Conservation (phyloP, 1,284 basidiomycete species). For the Abortiporus biennis region DNA sequence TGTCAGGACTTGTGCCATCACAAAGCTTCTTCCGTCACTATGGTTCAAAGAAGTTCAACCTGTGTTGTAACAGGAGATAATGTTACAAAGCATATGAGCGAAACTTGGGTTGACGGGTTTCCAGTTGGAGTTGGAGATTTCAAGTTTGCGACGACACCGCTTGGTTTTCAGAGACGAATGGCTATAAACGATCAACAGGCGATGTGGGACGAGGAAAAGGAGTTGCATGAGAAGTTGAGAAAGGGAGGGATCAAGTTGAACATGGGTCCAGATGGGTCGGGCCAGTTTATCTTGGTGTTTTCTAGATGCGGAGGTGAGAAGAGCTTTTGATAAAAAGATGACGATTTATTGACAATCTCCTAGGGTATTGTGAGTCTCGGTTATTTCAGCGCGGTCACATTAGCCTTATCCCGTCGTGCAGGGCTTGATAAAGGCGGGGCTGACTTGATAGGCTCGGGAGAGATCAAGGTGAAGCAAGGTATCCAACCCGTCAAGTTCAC, state of each 20-base stretch:
- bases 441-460: constrained; percentile 52
- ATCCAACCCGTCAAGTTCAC: constrained; percentile 45
- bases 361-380: constrained; percentile 24
- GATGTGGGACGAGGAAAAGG: constrained; percentile 28
- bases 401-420: no score
- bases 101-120: constrained; percentile 33
- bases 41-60: constrained; percentile 26
- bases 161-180: constrained; percentile 30
- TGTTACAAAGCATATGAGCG: constrained; percentile 18
- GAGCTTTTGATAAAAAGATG: constrained; percentile 25
- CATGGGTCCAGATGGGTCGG: constrained; percentile 49
- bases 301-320: constrained; percentile 33
- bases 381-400: no score
- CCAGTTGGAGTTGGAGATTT: constrained; percentile 41
- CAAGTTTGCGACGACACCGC: constrained; percentile 32
- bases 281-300: constrained; percentile 35
- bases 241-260: constrained; percentile 54
- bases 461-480: constrained; percentile 69
- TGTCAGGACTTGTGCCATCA: constrained; percentile 36
- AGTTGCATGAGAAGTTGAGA: constrained; percentile 49
- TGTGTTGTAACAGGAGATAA: constrained; percentile 22
- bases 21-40: constrained; percentile 26
- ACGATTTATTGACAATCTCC: background rate
- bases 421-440: constrained; percentile 36
- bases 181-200: constrained; percentile 12